Percentiles rank a stretch among this genome's conserved stretches.
Conservation (phyloP, 805 yeast species). For the Monosporozyma servazzii region DNA sequence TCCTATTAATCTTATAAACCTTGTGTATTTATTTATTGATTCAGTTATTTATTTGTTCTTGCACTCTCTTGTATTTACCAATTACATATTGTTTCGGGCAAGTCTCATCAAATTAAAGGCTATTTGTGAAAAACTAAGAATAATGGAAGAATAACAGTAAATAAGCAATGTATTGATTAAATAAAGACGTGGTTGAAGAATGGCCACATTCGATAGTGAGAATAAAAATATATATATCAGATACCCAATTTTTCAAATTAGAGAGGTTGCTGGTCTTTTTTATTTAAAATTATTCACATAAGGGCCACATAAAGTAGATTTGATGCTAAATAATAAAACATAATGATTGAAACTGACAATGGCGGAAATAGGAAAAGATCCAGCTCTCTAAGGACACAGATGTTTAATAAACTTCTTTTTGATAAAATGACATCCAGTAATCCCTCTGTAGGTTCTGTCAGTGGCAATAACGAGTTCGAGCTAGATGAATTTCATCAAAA, state of each 20-base stretch:
- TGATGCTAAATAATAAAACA: neutral
- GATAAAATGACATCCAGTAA: slow-evolving; percentile 13
- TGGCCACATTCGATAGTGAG: neutral
- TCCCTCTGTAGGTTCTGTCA: slow-evolving; percentile 1
- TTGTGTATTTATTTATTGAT: neutral
- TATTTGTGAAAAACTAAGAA: neutral
- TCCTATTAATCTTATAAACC: too few species aligned
- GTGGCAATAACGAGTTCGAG: slow-evolving; percentile 2
- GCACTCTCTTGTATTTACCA: neutral
- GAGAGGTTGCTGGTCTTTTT: neutral
- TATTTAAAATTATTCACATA: neutral
- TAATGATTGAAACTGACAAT: slow-evolving; percentile 1
- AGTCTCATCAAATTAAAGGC: neutral
- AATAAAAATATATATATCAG: neutral
- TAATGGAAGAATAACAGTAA: neutral
- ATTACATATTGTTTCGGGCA: neutral
- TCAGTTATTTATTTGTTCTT: neutral
- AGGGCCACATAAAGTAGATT: neutral
- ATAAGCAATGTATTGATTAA: neutral
- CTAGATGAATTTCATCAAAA: neutral
- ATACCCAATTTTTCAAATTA: neutral
- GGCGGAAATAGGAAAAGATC: slow-evolving; percentile 22
- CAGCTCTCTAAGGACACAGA: slow-evolving; percentile 26
- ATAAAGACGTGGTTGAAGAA: neutral
- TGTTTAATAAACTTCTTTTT: slow-evolving; percentile 28